Base-by-base conservation (phyloP, 163 green algal species). In the Chloromonas sp. region DNA sequence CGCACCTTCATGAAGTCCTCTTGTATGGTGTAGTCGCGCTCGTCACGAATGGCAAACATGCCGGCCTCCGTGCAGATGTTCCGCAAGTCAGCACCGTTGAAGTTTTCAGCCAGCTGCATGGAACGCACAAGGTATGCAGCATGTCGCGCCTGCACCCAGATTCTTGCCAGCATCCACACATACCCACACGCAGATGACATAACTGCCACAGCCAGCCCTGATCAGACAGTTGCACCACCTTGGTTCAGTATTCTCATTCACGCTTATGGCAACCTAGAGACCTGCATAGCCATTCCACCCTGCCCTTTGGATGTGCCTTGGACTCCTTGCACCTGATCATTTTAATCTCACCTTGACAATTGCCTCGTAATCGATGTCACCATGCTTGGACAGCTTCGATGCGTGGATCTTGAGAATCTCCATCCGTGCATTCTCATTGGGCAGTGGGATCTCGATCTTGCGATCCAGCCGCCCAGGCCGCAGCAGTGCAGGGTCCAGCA, bases 341-440 rank as follows among this genome's bases (percentile, higher is more conserved):
- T 36, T 36, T 36, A 36, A 36, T 1, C 79, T 8, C 79, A 84
- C 81, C 81, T 84, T 84, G 62, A 98, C 95, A 36, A 99, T 89
- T 0, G 96, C 94, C 91, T 99, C 97, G 87, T 99, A 99, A 92
- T 99, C 97, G 83, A 99, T 99, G 85, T 99, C 97, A 1, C 97
- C 97, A 88, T 99, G 94, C 92, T 99, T 99, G 83, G 95, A 94
- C 82, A 99, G 93, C 60, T 94, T 94, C 78, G 91, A 88, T 3
- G 96, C 92, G 89, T 99, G 97, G 85, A 99, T 99, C 90, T 99
- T 99, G 0, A 99, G 88, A 84, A 99, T 98, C 88, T 99, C 97
- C 89, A 98, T 96, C 60, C 96, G 92, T 3, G 86, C 82, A 76
- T 76, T 91, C 91, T 99, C 97, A 88, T 99, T 99, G 71, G 97